Conservation (phyloP, 306 rosid genomes). For the Gleditsia sinensis region DNA sequence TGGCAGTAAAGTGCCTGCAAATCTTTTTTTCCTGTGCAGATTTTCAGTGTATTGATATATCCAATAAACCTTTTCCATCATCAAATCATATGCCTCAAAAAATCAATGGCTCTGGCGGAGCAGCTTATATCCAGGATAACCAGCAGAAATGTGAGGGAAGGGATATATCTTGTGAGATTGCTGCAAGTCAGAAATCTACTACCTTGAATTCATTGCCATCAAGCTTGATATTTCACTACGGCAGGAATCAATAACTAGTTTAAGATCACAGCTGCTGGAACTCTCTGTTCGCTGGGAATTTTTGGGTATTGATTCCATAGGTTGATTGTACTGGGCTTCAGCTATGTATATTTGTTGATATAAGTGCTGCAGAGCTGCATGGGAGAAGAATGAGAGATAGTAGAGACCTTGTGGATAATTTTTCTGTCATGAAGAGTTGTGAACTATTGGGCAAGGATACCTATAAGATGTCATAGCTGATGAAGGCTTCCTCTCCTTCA, state of each 20-base stretch:
- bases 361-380: slow-evolving; percentile 35
- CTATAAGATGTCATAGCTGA: slow-evolving; percentile 24
- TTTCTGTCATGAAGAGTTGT: slow-evolving; percentile 24
- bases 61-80: slow-evolving; percentile 35
- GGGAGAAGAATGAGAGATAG: slow-evolving; percentile 23
- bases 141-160: slow-evolving; percentile 35
- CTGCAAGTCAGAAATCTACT: slow-evolving; percentile 39
- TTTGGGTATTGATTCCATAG: slow-evolving; percentile 57
- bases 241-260: slow-evolving; percentile 45
- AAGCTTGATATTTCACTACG: slow-evolving; percentile 48
- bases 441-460: slow-evolving; percentile 18
- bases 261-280: slow-evolving; percentile 49
- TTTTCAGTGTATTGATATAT: slow-evolving; percentile 52
- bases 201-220: slow-evolving; percentile 48
- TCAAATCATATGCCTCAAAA: slow-evolving; percentile 57
- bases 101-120: slow-evolving; percentile 45
- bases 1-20: neutral
- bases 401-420: slow-evolving; percentile 17
- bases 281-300: slow-evolving; percentile 57
- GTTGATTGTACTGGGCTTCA: slow-evolving; percentile 64
- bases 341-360: slow-evolving; percentile 43
- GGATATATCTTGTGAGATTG: slow-evolving; percentile 29
- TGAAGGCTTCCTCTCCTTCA: slow-evolving; percentile 25
- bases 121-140: slow-evolving; percentile 12
- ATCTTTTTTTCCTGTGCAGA: neutral